Conservation (phyloP, 441 rosid genomes). For the Corymbia citriodora region DNA sequence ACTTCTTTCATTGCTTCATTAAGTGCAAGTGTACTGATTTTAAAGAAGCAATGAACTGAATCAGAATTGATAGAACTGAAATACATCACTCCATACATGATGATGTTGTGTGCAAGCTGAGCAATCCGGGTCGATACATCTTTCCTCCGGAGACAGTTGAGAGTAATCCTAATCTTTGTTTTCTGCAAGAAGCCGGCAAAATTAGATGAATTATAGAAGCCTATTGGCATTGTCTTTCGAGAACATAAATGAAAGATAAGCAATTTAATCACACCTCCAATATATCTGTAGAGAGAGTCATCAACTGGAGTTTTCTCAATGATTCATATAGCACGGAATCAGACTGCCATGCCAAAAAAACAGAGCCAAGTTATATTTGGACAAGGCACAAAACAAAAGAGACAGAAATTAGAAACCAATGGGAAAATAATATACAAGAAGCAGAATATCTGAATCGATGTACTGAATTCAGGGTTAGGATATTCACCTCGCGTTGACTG, state of each 20-base stretch:
- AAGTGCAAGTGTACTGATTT: neutral
- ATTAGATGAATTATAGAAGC: neutral
- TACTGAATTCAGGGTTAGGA: neutral
- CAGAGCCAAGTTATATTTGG: neutral
- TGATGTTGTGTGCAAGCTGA: neutral
- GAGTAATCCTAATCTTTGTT: neutral
- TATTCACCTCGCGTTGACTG: neutral
- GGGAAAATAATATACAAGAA: neutral
- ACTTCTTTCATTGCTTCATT: neutral
- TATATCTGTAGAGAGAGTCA: neutral
- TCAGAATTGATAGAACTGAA: neutral
- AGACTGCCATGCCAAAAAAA: neutral
- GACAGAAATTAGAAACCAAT: neutral
- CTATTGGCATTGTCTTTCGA: neutral
- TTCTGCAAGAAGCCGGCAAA: neutral
- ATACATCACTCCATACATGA: neutral
- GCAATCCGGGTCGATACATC: neutral
- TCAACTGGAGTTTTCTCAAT: neutral
- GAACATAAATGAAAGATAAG: neutral
- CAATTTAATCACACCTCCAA: neutral
- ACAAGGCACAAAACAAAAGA: neutral
- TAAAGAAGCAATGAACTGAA: neutral
- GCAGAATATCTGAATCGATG: neutral
- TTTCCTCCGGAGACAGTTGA: neutral
- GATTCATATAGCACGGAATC: neutral